A percentile compares a stretch with the other conserved stretches of the same genome.
Conservation (phyloP, 345 rosid genomes). For the Arabidopsis thaliana region DNA sequence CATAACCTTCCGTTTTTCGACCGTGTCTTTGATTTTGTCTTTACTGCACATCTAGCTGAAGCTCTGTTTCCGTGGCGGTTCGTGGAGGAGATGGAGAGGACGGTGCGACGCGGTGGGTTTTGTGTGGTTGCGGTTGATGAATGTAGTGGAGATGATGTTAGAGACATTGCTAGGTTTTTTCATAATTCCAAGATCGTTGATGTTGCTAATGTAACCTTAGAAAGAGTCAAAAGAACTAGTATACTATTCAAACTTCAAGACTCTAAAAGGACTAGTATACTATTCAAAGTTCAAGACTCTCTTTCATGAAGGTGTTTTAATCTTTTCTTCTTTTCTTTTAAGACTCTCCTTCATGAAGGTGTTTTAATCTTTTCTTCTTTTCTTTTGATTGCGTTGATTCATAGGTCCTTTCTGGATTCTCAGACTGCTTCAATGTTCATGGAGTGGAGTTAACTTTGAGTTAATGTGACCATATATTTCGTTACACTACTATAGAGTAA, state of each 20-base stretch:
- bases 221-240: constrained; percentile 62
- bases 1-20: constrained; percentile 82
- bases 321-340: not conserved
- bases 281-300: too few species aligned
- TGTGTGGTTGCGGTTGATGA: constrained; percentile 67
- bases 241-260: constrained; percentile 51
- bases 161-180: constrained; percentile 58
- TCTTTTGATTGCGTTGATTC: not conserved
- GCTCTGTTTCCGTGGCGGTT: constrained; percentile 71
- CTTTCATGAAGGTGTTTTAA: too few species aligned
- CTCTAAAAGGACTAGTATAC: constrained; percentile 6
- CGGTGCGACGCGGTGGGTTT: constrained; percentile 64
- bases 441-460: not conserved
- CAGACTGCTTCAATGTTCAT: not conserved
- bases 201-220: constrained; percentile 57
- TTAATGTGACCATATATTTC: not conserved
- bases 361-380: not conserved
- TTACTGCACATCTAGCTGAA: constrained; percentile 62
- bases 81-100: constrained; percentile 87
- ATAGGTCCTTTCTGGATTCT: not conserved
- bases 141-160: constrained; percentile 51
- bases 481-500: not conserved
- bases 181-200: constrained; percentile 54
- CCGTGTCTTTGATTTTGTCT: constrained; percentile 70
- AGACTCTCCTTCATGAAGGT: constrained; percentile 33